Evolutionary conservation across 208 protist genomes (phyloP).

Genomic region (Acanthamoeba culbertsoni): DNA sequence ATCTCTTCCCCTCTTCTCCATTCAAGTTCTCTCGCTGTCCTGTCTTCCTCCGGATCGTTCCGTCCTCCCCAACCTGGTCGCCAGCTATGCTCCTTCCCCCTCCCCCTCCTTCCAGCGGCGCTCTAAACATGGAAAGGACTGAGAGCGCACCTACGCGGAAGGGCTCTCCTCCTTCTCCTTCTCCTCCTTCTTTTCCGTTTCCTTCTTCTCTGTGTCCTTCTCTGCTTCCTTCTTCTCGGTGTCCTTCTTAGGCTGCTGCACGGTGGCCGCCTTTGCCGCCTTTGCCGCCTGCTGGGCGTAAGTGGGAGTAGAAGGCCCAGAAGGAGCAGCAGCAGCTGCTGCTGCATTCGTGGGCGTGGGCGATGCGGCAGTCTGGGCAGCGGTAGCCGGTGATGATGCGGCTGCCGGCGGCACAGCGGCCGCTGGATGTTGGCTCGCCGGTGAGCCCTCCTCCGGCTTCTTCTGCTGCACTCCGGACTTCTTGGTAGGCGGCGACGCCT

Average conservation of each 20-base stretch:
- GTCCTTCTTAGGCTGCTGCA: neutral
- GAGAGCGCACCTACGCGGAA: neutral
- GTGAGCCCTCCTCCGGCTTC: neutral
- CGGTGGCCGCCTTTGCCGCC: neutral
- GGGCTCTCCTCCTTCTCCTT: constrained; percentile 38
- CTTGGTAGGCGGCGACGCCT: neutral
- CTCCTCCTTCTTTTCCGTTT: constrained; percentile 11
- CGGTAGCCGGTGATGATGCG: neutral
- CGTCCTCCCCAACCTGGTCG: too few species aligned
- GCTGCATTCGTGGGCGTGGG: neutral
- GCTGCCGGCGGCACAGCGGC: neutral
- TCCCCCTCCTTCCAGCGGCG: too few species aligned
- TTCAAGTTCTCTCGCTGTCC: too few species aligned
- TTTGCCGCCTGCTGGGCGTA: neutral
- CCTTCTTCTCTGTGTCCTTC: neutral
- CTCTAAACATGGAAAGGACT: too few species aligned
- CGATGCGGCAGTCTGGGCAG: neutral
- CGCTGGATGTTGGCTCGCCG: neutral
- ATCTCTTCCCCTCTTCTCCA: too few species aligned
- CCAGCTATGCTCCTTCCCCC: too few species aligned
- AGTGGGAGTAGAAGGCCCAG: neutral
- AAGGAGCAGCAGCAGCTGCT: neutral
- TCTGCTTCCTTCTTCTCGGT: constrained; percentile 28
- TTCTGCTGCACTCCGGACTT: neutral
- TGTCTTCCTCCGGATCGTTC: too few species aligned